Base-by-base conservation (phyloP, 805 yeast genomes). In the Pichia eremophila region DNA sequence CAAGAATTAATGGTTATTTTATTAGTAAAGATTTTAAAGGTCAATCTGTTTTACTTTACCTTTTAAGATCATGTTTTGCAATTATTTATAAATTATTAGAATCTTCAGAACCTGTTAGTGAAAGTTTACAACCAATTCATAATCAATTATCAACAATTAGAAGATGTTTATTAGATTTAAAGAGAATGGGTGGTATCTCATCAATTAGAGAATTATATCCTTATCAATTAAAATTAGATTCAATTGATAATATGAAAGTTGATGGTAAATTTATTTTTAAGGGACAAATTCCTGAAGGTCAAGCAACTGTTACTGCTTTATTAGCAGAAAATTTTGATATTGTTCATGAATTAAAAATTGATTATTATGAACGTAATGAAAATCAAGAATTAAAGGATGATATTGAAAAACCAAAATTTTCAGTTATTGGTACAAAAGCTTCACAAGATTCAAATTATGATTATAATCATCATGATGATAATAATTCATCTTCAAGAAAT, bases 211-310 rank as follows among this genome's bases (percentile, higher is more conserved):
- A 93, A 61, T 71, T 93, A 46, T 93, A 90, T 60, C 99, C 99
- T 8, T 93, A 87, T 63, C 98, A 93, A 66, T 79, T 93, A 80
- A 93, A 93, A 67, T 73, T 93, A 47, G 93, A 95, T 2, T 82
- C 93, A 15, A 73, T 93, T 50, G 99, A 93, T 63, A 85, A 89
- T 59, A 62, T 84, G 60, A 78, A 97, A 60, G 74, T 69, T 14
- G 98, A 93, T 62, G 99, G 99, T 8, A 91, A 87, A 69, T 93
- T 93, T 59, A 79, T 85, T 60, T 84, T 88, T 41, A 87, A 85
- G 51, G 86, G 81, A 45, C 85, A 87, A 53, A 84, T 93, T 40
- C 99, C 99, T 2, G 98, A 93, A 63, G 99, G 99, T 12, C 99
- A 93, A 66, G 99, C 97, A 7, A 80, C 95, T n/a, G 71, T 93